Conservation (phyloP, 176 grass and related monocot genomes). For the Urochloa ruziziensis region DNA sequence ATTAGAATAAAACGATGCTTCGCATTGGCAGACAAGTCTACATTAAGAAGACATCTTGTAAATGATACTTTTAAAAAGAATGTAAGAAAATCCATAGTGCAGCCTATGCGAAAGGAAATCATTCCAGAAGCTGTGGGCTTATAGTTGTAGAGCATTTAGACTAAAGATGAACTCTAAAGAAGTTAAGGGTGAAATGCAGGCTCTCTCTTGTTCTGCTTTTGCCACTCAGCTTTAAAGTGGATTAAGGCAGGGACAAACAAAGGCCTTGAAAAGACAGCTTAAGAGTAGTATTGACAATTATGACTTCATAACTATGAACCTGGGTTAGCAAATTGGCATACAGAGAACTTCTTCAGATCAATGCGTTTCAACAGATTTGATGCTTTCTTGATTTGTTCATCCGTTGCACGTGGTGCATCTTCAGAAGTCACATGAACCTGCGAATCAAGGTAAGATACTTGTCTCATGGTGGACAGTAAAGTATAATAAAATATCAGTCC, state of each 20-base stretch:
- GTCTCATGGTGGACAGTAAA: neutral
- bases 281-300: neutral
- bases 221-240: neutral
- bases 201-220: neutral
- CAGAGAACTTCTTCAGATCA: slow-evolving; percentile 80
- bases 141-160: neutral
- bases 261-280: neutral
- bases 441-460: slow-evolving; percentile 23
- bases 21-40: neutral
- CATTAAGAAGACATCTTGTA: neutral
- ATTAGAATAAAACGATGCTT: neutral
- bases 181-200: neutral
- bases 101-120: neutral
- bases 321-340: slow-evolving; percentile 79
- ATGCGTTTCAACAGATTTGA: slow-evolving; percentile 69
- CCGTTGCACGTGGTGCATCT: slow-evolving; percentile 60
- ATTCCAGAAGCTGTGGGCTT: neutral
- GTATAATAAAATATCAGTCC: slow-evolving; percentile 14
- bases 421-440: slow-evolving; percentile 64
- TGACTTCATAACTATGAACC: slow-evolving; percentile 33
- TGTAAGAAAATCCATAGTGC: neutral
- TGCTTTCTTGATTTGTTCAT: slow-evolving; percentile 84
- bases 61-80: neutral
- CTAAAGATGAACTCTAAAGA: neutral
- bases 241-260: neutral